Percentiles rank a stretch among this genome's conserved stretches.
phyloP scores from a whole-genome alignment of 2,329 filamentous ascomycete species.

The Plectosphaerella sp. region DNA sequence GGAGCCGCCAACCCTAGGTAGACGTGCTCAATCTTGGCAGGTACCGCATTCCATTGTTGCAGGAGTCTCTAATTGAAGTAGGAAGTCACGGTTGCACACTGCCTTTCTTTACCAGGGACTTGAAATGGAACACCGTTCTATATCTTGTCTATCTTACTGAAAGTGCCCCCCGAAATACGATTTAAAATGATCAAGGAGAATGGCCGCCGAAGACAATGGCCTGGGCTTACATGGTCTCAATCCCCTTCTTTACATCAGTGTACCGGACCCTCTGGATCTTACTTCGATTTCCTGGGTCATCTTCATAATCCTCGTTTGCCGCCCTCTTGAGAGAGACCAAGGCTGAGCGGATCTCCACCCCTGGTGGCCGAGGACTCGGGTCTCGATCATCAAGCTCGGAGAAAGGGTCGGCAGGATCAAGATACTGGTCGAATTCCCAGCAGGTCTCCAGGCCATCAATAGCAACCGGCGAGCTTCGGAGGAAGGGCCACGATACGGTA shows the following conservation, averaged over 20 bases:
- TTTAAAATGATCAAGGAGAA: not conserved
- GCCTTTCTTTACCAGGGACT: too few species aligned
- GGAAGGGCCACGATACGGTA: constrained; percentile 51
- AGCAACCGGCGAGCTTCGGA: constrained; percentile 42
- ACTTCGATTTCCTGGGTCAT: too few species aligned
- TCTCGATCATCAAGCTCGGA: constrained; percentile 4
- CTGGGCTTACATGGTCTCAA: too few species aligned
- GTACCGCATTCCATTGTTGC: too few species aligned
- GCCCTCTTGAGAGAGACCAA: constrained; percentile 40
- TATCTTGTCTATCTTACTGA: too few species aligned
- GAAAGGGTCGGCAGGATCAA: constrained; percentile 38
- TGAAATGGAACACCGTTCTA: too few species aligned
- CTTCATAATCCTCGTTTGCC: constrained; percentile 20
- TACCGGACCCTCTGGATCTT: too few species aligned
- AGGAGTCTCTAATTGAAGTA: too few species aligned
- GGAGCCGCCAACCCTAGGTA: too few species aligned
- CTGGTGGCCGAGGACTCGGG: constrained; percentile 1
- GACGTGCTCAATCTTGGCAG: too few species aligned
- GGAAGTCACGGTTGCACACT: too few species aligned
- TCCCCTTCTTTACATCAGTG: constrained; percentile 35
- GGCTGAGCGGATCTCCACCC: constrained; percentile 8
- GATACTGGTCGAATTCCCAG: constrained; percentile 46
- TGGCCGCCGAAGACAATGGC: not conserved
- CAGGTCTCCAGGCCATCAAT: constrained; percentile 49
- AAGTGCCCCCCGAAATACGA: too few species aligned